Evolutionary conservation across 225 moss, liverwort and hornwort species (phyloP).

Genomic region (Physcomitrellopsis africana): DNA sequence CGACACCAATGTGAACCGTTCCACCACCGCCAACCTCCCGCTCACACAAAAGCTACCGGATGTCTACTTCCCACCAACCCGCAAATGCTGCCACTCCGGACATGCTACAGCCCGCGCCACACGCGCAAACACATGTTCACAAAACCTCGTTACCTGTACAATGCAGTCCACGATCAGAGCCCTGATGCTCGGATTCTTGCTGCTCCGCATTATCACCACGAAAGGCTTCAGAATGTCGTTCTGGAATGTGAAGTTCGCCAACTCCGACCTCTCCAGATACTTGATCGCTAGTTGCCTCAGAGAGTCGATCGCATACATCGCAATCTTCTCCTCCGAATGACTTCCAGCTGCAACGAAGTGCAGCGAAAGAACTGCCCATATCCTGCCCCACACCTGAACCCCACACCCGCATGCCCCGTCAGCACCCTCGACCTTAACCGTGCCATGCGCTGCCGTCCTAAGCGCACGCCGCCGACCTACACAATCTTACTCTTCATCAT

Average conservation of each 20-base stretch:
- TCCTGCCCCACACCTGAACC: constrained; percentile 96
- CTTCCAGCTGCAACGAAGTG: constrained; percentile 99
- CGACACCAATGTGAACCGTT: too few species aligned
- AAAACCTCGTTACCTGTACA: constrained; percentile 68
- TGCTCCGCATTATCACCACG: constrained; percentile 93
- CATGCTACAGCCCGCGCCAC: too few species aligned
- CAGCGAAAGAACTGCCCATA: constrained; percentile 91
- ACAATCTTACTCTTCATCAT: too few species aligned
- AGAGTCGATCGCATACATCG: constrained; percentile 99
- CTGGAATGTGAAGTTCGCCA: constrained; percentile 96
- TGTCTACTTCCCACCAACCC: too few species aligned
- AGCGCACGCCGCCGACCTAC: too few species aligned
- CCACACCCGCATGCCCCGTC: constrained; percentile 10
- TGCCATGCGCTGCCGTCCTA: too few species aligned
- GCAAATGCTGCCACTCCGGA: too few species aligned
- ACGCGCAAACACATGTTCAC: too few species aligned
- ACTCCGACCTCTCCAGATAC: constrained; percentile 96
- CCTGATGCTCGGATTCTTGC: constrained; percentile 80
- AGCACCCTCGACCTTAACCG: constrained; percentile 5
- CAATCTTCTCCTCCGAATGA: constrained; percentile 95
- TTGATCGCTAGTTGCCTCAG: constrained; percentile 95
- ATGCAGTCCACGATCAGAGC: constrained; percentile 99
- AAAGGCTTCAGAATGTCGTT: constrained; percentile 99
- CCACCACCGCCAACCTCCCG: too few species aligned
- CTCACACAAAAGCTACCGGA: too few species aligned